Base-by-base conservation (phyloP, 257 asterid species). In the Nemophila menziesii region DNA sequence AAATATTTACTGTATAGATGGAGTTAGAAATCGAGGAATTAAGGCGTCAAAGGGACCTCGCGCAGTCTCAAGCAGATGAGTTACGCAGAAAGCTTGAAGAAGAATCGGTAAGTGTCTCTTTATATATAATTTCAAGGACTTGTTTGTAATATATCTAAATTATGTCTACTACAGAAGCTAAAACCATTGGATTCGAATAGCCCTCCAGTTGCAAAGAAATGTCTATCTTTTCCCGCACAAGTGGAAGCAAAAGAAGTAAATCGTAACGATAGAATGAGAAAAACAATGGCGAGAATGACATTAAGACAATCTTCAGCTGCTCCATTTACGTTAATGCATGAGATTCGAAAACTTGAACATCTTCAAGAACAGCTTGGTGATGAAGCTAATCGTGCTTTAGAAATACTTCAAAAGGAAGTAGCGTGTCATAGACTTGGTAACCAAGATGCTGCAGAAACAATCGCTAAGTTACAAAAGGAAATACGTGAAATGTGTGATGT, bases 331-430 rank as follows among this genome's bases (percentile, higher is more conserved):
- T 66, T 87, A 58, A 82, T 87, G 97, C 89, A 82, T 55, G 97
- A 87, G 66, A 87, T 87, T 57, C 67, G 80, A 37, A 87, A 87
- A 62, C 92, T 87, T 5, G 97, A 87, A 48, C 94, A 87, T 68
- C 94, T 87, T n/a, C 97, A 87, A 62, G 94, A 87, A 51, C 94
- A 87, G 75, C 81, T 87, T 29, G 97, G 94, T 20, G 93, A 82
- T 57, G 97, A 87, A 58, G 94, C 97, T 33, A 75, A 68, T 51
- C 71, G 93, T 51, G 97, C 97, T 57, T 77, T 86, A 19, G 97
- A 86, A 69, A 90, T 86, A 40, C 72, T 86, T 51, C 94, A 86
- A 61, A 86, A 86, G 69, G 97, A 86, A 74, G 97, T 86, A 39
- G 80, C 92, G 20, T 77, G 87, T 61, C 94, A 86, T 48, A 82